A percentile compares a stretch with the other conserved stretches of the same genome.
These are phyloP conservation scores for Chlamydomonas asymmetrica DNA, from an alignment of 139 green algal genomes.

Conservation along the genomic window DNA sequence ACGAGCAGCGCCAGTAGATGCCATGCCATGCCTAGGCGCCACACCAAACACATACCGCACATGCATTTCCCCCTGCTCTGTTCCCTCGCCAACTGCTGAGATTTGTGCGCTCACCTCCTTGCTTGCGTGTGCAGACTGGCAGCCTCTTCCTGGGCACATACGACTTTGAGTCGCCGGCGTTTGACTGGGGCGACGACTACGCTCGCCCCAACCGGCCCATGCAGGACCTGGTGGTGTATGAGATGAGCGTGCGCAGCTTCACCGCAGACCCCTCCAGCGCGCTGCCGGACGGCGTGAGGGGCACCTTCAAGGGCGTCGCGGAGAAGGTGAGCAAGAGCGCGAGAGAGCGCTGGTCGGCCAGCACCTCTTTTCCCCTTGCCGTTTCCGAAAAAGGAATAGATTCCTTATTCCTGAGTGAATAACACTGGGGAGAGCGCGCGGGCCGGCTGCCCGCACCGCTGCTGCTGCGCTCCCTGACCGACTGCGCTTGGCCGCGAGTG, in stretches of 20 bases:
- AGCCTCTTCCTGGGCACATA: slow-evolving; percentile 82
- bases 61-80: too few relatives aligned
- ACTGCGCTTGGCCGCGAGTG: too few relatives aligned
- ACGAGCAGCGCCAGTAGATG: too few relatives aligned
- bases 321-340: slow-evolving; percentile 64
- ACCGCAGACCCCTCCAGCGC: slow-evolving; percentile 66
- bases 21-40: too few relatives aligned
- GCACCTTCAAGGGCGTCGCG: slow-evolving; percentile 77
- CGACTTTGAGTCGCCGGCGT: slow-evolving; percentile 72
- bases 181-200: slow-evolving; percentile 84
- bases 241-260: slow-evolving; percentile 83
- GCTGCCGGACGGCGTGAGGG: slow-evolving; percentile 51
- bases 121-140: slow-evolving; percentile 58
- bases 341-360: neutral
- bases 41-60: too few relatives aligned
- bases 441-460: too few relatives aligned
- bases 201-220: slow-evolving; percentile 2
- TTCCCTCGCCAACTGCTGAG: too few relatives aligned
- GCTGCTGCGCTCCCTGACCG: neutral
- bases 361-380: too few relatives aligned
- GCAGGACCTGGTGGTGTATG: slow-evolving; percentile 84
- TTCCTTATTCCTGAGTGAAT: too few relatives aligned
- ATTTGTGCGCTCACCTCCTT: too few relatives aligned
- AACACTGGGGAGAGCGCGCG: too few relatives aligned
- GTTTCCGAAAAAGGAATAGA: too few relatives aligned